These are phyloP conservation scores for Diaporthe sp. DNA, from an alignment of 2,329 filamentous ascomycete genomes.

Conservation along the genomic window DNA sequence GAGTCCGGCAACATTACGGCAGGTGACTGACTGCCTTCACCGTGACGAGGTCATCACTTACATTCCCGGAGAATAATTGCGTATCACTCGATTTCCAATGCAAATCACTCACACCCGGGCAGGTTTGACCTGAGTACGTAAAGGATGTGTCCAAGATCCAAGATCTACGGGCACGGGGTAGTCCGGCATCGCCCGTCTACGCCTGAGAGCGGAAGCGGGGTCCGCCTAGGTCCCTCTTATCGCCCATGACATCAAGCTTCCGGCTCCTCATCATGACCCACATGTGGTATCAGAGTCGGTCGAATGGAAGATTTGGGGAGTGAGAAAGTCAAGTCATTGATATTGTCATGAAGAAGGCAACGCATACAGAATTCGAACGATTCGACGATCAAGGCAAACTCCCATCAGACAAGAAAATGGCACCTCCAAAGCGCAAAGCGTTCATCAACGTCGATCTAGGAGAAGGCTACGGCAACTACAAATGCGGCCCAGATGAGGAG, in stretches of 20 bases:
- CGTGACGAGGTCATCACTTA: too few relatives aligned
- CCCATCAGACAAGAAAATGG: background rate
- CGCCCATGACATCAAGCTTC: slow-evolving; percentile 20
- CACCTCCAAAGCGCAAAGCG: slow-evolving; percentile 31
- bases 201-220: background rate
- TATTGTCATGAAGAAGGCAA: slow-evolving; percentile 3
- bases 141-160: background rate
- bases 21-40: too few relatives aligned
- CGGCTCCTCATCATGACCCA: background rate
- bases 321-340: too few relatives aligned
- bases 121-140: background rate
- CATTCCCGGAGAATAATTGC: too few relatives aligned
- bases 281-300: background rate
- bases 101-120: too few relatives aligned
- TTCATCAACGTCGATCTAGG: slow-evolving; percentile 57
- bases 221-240: slow-evolving; percentile 1
- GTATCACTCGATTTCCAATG: too few relatives aligned
- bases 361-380: slow-evolving; percentile 4
- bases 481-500: slow-evolving; percentile 65
- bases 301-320: background rate
- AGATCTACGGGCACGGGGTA: background rate
- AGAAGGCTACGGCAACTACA: slow-evolving; percentile 58
- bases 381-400: slow-evolving; percentile 2
- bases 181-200: background rate
- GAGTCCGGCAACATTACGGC: too few relatives aligned